Percentiles rank a stretch among this genome's conserved stretches.
phyloP scores from a whole-genome alignment of 2,329 filamentous ascomycete species.

The Phoma sp. region DNA sequence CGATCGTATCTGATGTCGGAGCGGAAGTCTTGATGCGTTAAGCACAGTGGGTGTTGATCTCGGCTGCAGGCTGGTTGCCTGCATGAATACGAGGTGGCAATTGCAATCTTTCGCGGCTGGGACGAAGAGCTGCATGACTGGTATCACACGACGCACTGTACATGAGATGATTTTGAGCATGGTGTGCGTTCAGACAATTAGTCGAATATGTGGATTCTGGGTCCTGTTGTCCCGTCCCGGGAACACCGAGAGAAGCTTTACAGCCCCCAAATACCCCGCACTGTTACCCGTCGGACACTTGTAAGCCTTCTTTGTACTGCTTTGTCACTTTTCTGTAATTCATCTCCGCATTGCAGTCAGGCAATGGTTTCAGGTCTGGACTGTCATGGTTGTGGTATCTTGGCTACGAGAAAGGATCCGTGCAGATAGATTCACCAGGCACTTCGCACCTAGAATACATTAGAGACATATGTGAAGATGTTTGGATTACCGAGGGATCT shows the following conservation, averaged over 20 bases:
- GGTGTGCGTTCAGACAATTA: background rate
- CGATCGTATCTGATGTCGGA: background rate
- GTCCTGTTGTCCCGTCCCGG: too few relatives aligned
- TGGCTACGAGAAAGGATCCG: too few relatives aligned
- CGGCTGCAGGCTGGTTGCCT: background rate
- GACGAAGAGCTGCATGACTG: background rate
- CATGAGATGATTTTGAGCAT: background rate
- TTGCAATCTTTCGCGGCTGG: background rate
- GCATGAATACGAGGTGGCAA: conserved; percentile 8
- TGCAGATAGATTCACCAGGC: too few relatives aligned
- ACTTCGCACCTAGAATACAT: too few relatives aligned
- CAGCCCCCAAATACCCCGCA: conserved; percentile 27
- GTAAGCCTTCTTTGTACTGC: conserved; percentile 10
- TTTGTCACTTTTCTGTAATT: background rate
- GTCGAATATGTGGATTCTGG: too few relatives aligned
- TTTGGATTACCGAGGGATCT: background rate
- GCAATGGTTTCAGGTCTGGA: too few relatives aligned
- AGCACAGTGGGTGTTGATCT: background rate
- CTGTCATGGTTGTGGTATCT: too few relatives aligned
- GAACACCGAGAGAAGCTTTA: conserved; percentile 18
- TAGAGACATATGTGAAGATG: too few relatives aligned
- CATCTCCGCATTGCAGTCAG: background rate
- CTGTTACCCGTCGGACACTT: conserved; percentile 5
- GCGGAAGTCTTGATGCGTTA: background rate
- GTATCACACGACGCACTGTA: background rate